Percentiles rank a stretch among this genome's conserved stretches.
These are phyloP conservation scores for Backusella sp. DNA, from an alignment of 192 early-diverging fungal species.

Conservation along the genomic window DNA sequence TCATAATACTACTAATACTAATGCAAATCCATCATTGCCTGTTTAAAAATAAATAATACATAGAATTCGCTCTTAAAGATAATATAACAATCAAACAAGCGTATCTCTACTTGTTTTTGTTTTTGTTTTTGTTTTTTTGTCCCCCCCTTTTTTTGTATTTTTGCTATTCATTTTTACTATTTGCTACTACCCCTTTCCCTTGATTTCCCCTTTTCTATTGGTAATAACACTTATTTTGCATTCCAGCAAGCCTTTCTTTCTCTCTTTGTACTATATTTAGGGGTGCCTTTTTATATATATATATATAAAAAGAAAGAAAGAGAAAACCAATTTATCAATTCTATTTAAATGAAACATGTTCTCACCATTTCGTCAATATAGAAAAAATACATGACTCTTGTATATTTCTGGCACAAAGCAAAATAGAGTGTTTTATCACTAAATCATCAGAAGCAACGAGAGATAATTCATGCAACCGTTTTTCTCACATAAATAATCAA, in stretches of 20 bases:
- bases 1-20: not conserved
- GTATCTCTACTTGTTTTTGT: not conserved
- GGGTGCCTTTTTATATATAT: too few relatives aligned
- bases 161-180: not conserved
- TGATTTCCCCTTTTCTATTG: not conserved
- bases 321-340: not conserved
- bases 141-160: not conserved
- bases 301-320: not conserved
- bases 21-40: not conserved
- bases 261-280: too few relatives aligned
- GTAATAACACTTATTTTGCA: not conserved
- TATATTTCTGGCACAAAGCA: not conserved
- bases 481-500: not conserved
- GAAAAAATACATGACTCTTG: not conserved
- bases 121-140: too few relatives aligned
- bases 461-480: not conserved
- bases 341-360: not conserved
- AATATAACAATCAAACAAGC: not conserved
- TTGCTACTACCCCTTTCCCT: not conserved
- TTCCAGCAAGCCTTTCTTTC: not conserved
- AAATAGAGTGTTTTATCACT: not conserved
- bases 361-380: not conserved
- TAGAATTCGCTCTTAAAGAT: not conserved
- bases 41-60: not conserved
- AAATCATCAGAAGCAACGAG: not conserved